Conservation (phyloP, 2,329 filamentous ascomycete species). For the Neonectria hederae region DNA sequence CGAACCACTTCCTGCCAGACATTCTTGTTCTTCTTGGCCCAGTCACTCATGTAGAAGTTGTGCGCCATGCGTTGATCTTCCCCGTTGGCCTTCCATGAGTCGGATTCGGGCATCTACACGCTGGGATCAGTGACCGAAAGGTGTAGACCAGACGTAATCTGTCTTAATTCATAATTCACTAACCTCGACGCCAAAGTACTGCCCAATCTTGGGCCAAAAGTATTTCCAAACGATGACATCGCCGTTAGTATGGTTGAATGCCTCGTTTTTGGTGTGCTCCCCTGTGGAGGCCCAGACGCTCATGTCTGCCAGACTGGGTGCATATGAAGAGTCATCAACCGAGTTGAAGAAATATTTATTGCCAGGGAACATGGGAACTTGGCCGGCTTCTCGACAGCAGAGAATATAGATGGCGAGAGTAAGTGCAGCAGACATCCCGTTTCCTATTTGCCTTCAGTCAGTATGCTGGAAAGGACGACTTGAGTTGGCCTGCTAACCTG, state of each 20-base stretch:
- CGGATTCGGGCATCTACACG: constrained; percentile 16
- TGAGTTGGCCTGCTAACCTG: constrained; percentile 8
- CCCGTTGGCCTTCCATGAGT: constrained; percentile 27
- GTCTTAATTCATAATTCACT: not conserved
- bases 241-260: constrained; percentile 28
- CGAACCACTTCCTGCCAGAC: constrained; percentile 29
- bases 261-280: constrained; percentile 26
- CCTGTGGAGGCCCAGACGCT: constrained; percentile 22
- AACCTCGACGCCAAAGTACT: constrained; percentile 23
- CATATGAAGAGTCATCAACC: constrained; percentile 29
- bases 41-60: constrained; percentile 31
- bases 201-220: constrained; percentile 20
- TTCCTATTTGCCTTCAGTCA: constrained; percentile 9
- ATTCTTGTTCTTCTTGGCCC: constrained; percentile 29
- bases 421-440: constrained; percentile 31
- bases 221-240: constrained; percentile 29
- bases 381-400: constrained; percentile 23
- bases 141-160: not conserved
- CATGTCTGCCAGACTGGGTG: constrained; percentile 27
- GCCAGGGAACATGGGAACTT: constrained; percentile 23
- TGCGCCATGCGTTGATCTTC: constrained; percentile 27
- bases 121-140: not conserved
- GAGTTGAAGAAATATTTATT: constrained; percentile 30
- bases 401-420: constrained; percentile 31
- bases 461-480: not conserved